Evolutionary conservation across 2,329 filamentous ascomycete species (phyloP), one percentile per base, ranked within the genome.

Genomic region (Shiraia sp.): DNA sequence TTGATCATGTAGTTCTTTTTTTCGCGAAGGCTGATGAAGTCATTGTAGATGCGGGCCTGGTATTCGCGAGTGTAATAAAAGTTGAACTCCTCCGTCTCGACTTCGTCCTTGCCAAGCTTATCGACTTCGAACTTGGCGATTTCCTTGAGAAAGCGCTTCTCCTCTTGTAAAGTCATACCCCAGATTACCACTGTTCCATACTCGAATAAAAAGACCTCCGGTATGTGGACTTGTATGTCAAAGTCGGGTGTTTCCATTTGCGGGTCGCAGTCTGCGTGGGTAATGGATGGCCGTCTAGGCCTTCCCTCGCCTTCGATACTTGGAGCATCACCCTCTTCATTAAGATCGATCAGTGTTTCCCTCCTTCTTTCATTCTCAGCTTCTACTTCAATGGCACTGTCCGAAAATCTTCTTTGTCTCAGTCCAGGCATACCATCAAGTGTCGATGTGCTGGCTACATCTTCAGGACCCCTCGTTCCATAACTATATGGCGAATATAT

Each of bases 1-100:
- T 97, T 97, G 55, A 87, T 95, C 93, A 97, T 97, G 74, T 97
- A 95, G 70, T 95, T 96, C 62, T 85, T 85, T 72, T 95, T 96
- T 61, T 97, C 92, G 34, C 91, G 81, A 47, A 99, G 73, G 2
- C 89, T 93, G 70, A 99, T 99, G 61, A 99, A 99, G 72, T 99
- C 93, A 71, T 99, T 99, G 79, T 99, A 99, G 69, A 99, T 99
- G 36, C 93, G 86, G 15, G 93, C 90, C 72, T 99, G 95, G 68
- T 99, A 99, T 66, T 97, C 92, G 60, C 88, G 82, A 3, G 93
- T 97, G 74, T 99, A 97, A 76, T 99, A 99, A 70, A 97, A 99
- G 69, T 99, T 99, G 79, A 99, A 99, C 63, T 92, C 90, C 70
- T 99, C 93, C 32, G 90, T 89, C 73, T 99, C 92, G 22, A 96